Evolutionary conservation across 305 asterid species (phyloP).

Genomic region (Nicotiana rustica): DNA sequence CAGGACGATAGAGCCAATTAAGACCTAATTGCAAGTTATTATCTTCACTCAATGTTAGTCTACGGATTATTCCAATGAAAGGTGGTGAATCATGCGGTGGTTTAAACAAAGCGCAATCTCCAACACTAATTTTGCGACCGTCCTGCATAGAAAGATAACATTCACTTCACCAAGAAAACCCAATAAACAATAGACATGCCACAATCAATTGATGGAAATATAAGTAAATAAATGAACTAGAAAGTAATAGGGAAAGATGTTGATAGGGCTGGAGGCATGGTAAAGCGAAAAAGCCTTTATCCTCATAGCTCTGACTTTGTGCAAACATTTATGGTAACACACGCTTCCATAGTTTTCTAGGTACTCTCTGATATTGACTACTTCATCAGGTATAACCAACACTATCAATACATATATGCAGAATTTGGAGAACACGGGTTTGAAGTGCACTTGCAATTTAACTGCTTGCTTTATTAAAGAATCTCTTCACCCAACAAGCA

Average conservation of each 20-base stretch:
- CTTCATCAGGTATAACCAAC: conserved; percentile 1
- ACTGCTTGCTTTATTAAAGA: conserved; percentile 1
- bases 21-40: conserved; percentile 68
- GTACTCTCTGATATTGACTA: conserved; percentile 2
- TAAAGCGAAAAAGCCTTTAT: neutral
- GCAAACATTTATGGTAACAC: neutral
- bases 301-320: neutral
- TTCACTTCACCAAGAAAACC: conserved; percentile 16
- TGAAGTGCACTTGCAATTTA: neutral
- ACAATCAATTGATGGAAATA: neutral
- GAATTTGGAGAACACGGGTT: neutral
- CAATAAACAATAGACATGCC: neutral
- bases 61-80: conserved; percentile 77
- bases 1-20: conserved; percentile 91
- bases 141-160: conserved; percentile 58
- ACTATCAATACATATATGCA: neutral
- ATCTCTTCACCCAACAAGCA: conserved; percentile 19
- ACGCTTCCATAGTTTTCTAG: neutral
- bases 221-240: conserved; percentile 8
- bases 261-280: conserved; percentile 5
- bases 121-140: conserved; percentile 78
- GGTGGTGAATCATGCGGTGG: conserved; percentile 86
- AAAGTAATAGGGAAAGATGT: neutral
- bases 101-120: conserved; percentile 91
- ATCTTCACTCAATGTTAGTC: conserved; percentile 56